phyloP scores from a whole-genome alignment of 148 eudicot genomes.

The Euryodendron excelsum region DNA sequence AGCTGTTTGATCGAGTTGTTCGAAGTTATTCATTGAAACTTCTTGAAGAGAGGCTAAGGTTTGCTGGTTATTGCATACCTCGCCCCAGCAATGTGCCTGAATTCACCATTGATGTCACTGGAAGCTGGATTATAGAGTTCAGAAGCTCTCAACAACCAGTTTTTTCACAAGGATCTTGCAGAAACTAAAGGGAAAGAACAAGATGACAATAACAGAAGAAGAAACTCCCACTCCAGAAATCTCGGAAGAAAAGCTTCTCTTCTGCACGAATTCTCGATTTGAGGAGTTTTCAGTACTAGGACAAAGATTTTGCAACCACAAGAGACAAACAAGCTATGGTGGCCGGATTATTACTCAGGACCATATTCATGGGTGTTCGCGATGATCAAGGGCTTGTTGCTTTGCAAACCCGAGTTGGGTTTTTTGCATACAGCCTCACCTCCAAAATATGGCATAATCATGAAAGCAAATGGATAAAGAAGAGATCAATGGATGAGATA shows the following conservation, averaged over 20 bases:
- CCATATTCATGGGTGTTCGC: constrained; percentile 58
- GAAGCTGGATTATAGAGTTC: constrained; percentile 38
- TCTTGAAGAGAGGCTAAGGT: constrained; percentile 61
- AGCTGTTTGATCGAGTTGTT: constrained; percentile 63
- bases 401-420: constrained; percentile 74
- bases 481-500: constrained; percentile 71
- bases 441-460: constrained; percentile 86
- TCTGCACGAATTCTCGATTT: constrained; percentile 46
- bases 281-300: constrained; percentile 65
- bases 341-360: constrained; percentile 68
- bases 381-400: constrained; percentile 35
- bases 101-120: constrained; percentile 68
- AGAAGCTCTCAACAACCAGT: too few species aligned
- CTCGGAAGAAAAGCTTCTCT: constrained; percentile 25
- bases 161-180: not conserved
- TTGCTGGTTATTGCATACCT: constrained; percentile 56
- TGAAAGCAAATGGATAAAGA: constrained; percentile 91
- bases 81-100: constrained; percentile 75
- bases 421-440: constrained; percentile 83
- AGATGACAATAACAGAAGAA: not conserved
- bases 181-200: not conserved
- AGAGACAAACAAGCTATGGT: constrained; percentile 63
- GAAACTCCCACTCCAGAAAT: too few species aligned
- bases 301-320: constrained; percentile 68
- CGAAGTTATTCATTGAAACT: constrained; percentile 49